Evolutionary conservation across 306 rosid species (phyloP), one percentile per base, ranked within the genome.

Genomic region (Prosopis cineraria): DNA sequence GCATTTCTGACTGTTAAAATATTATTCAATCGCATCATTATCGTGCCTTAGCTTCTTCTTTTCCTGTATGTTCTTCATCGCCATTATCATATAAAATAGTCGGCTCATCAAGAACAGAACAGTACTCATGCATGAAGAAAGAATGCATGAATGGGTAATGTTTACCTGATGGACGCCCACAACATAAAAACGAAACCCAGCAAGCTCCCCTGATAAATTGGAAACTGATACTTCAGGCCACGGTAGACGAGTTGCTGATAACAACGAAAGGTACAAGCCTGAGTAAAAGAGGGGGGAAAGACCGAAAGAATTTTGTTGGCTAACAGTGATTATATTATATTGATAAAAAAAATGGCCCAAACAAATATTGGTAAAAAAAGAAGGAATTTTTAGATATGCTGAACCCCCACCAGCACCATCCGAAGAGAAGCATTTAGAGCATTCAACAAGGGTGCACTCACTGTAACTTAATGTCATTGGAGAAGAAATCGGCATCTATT

Each of bases 381-480:
- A n/a, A n/a, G 70, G 30, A n/a, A n/a, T 37, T 39, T 39, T 4
- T 67, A 5, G 27, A 40, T 40, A 68, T 68, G 13, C 20, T 68
- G 33, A 37, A 9, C 0, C 36, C 37, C 36, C 16, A 22, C 16
- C 62, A 14, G 17, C 62, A 10, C 31, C 31, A 10, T 17, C 33
- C 34, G 27, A 25, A 27, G 34, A 58, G 34, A 58, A 58, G 19
- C 64, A 12, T 39, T n/a, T n/a, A 24, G n/a, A 67, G 16, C 19
- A 13, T 33, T 33, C 12, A 66, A 39, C 27, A 12, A 30, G 1
- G 67, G 24, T 24, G 39, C 45, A 40, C 52, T 67, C n/a, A 22
- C 20, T 25, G 6, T 40, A 40, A 40, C 9, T 36, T n/a, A 44
- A 69, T 78, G 84, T 29, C 85, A 80, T 58, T 70, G 93, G 16